A percentile compares a stretch with the other conserved stretches of the same genome.
Evolutionary conservation across 2,329 filamentous ascomycete species (phyloP).

Genomic region (Colletotrichum sp.): DNA sequence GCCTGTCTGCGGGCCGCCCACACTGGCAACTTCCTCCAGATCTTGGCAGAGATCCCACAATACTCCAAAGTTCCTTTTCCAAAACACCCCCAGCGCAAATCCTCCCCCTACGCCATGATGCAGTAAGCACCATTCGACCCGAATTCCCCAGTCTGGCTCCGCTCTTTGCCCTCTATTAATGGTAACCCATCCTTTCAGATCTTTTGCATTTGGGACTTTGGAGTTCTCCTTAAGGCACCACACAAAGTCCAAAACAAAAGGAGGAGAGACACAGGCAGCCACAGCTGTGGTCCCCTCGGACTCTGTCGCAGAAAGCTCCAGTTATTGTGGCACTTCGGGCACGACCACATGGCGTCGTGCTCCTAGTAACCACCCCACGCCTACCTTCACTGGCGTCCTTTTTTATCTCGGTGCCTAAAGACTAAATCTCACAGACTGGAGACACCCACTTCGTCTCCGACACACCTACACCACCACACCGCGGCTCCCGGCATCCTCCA

Average conservation of each 20-base stretch:
- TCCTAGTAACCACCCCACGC: background rate
- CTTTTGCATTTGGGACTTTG: background rate
- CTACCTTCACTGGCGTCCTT: background rate
- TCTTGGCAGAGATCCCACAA: background rate
- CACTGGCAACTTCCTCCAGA: background rate
- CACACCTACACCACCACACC: background rate
- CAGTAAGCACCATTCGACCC: background rate
- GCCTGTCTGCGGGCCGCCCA: background rate
- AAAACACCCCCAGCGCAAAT: background rate
- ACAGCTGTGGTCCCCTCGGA: background rate
- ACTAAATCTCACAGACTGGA: constrained; percentile 1
- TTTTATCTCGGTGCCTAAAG: constrained; percentile 20
- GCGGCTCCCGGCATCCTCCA: background rate
- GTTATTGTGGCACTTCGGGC: background rate
- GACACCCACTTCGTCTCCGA: constrained; percentile 5
- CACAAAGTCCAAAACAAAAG: background rate
- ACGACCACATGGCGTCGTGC: background rate
- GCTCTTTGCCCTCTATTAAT: background rate
- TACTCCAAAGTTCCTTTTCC: background rate
- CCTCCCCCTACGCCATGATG: background rate
- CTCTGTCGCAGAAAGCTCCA: background rate
- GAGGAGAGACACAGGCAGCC: background rate
- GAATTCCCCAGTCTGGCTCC: background rate
- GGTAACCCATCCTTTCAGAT: background rate
- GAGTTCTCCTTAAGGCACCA: background rate